Evolutionary conservation across 768 basidiomycete genomes (phyloP), one percentile per base, ranked within the genome.

Genomic region (Trametes cinnabarina): DNA sequence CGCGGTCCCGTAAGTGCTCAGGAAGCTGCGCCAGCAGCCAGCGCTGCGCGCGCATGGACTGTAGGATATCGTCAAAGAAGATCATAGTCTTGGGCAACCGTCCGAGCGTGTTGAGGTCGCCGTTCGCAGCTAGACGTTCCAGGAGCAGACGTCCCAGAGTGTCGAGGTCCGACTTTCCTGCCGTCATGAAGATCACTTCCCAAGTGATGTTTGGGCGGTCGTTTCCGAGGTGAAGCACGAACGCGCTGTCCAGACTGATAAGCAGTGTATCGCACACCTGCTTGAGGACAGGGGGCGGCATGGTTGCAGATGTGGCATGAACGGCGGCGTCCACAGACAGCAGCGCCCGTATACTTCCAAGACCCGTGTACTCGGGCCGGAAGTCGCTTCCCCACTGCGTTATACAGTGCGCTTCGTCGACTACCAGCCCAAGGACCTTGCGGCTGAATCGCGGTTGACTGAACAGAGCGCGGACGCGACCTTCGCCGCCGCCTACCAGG

Each of bases 341-440:
- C 22, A 51, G 22, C 1, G 49, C 37, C 1, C 49, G 35, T 3
- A 51, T 14, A 1, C 5, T 19, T 3, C 23, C 37, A 1, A 51
- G 37, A 2, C 6, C 23, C 1, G 37, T 9, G 26, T 51, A 51
- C 14, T 51, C 49, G 3, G 49, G 49, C 17, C 49, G 49, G 17
- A 51, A 51, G 15, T 40, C 49, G 11, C 37, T 22, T 40, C 49
- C 49, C 49, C 49, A 51, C 22, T 51, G 49, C 1, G 49, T 25
- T 3, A 51, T 51, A 28, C 49, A 51, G 39, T 51, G 49, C 1
- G 49, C 49, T 15, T 51, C 39, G 25, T 51, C 49, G 15, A 51
- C 25, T 3, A 51, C 40, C 2, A 51, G n/a, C 4, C 37, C 49
- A 7, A 46, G 6, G 22, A 46, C 25, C 44, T 26, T 46, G 12